Base-by-base conservation (phyloP, 1,139 yeast genomes). In the Candida neerlandica region DNA sequence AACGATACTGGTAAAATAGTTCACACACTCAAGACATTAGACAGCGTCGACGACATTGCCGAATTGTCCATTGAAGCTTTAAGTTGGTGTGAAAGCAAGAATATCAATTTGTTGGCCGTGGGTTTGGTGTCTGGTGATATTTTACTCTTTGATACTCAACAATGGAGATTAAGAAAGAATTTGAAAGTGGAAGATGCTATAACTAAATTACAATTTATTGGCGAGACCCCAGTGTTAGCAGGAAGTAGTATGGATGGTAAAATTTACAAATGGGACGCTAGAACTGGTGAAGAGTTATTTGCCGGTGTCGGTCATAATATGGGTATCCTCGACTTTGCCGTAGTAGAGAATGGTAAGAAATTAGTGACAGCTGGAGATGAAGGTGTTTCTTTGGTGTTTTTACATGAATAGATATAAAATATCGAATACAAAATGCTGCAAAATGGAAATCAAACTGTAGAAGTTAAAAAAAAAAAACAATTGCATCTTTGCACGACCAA, bases 341-440 rank as follows among this genome's bases (percentile, higher is more conserved):
- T 84, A 43, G 64, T 75, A 38, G 82, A 82, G n/a, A 71, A 79
- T 42, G 92, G 89, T 39, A 78, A 78, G 50, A 84, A 86, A 63
- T 63, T 95, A 45, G 80, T 91, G 39, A 89, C 97, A 26, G 99
- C 97, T n/a, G 98, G 98, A 54, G 99, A 94, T 66, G 99, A 94
- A 66, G 97, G 96, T 57, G 97, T 94, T 33, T 84, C 96, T 6
- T 75, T 94, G 58, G 81, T 94, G 6, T 92, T 85, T 50, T 40
- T 49, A 45, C 46, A 49, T 42, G 54, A 51, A 34, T 51, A 53
- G 33, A 9, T 23, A 15, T 38, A 14, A 16, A 16, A 38, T 21
- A 30, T 12, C 10, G 12, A n/a, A 11, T 30, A 14, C 34, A 30
- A 30, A 30, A 30, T 6, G 12, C 12, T 38, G 26, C 18, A 18